These are phyloP conservation scores for Capsicum chinense DNA, from an alignment of 257 asterid genomes.

Conservation along the genomic window DNA sequence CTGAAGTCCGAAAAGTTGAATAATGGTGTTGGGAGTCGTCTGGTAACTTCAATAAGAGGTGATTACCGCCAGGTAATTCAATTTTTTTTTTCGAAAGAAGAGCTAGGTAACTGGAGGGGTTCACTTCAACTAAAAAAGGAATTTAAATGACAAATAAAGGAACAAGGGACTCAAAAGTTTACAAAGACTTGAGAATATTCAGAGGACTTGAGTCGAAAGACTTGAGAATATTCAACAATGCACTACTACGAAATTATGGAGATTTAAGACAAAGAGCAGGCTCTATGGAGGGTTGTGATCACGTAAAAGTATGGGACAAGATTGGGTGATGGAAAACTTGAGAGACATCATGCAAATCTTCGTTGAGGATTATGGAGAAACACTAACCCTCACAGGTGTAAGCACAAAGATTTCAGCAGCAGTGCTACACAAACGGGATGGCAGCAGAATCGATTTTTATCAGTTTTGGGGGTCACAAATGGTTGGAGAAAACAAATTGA, in stretches of 20 bases:
- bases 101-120: neutral
- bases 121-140: neutral
- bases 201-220: neutral
- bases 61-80: neutral
- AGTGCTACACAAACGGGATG: neutral
- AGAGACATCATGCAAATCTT: neutral
- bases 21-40: neutral
- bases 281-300: neutral
- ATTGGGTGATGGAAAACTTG: neutral
- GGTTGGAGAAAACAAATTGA: neutral
- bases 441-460: neutral
- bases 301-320: neutral
- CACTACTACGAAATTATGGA: neutral
- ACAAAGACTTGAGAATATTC: neutral
- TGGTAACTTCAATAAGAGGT: neutral
- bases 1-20: conserved; percentile 1
- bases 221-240: neutral
- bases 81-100: neutral
- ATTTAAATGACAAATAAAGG: neutral
- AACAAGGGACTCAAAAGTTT: neutral
- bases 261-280: neutral
- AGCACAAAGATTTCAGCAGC: neutral
- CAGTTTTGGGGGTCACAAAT: neutral
- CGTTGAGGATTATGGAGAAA: neutral
- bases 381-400: neutral